Conservation (phyloP, 371 early-diverging fungal genomes). For the Catenaria anguillulae region DNA sequence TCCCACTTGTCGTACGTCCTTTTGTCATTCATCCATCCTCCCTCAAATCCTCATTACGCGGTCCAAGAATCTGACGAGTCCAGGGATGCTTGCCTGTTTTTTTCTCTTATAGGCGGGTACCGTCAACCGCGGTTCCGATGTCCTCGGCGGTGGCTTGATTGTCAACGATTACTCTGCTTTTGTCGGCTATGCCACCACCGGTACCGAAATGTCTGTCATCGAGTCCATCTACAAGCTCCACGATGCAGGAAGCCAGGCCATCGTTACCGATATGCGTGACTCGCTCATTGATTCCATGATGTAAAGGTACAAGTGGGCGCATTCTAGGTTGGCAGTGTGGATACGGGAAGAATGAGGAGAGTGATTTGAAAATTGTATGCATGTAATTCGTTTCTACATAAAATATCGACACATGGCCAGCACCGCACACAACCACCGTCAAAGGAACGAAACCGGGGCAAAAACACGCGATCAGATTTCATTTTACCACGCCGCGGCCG, state of each 20-base stretch:
- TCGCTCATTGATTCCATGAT: slow-evolving; percentile 61
- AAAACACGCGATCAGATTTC: no score
- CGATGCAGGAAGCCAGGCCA: slow-evolving; percentile 73
- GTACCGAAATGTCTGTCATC: slow-evolving; percentile 95
- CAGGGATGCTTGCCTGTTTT: neutral
- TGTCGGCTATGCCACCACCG: slow-evolving; percentile 94
- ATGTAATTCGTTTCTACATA: no score
- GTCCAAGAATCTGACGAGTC: no score
- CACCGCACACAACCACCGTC: no score
- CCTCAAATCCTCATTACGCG: neutral
- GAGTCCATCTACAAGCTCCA: slow-evolving; percentile 97
- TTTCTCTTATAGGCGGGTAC: slow-evolving; percentile 70
- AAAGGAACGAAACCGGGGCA: no score
- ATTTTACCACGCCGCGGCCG: no score
- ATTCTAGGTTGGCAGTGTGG: no score
- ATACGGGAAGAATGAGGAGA: no score
- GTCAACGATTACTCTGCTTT: slow-evolving; percentile 99
- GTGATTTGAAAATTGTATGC: no score
- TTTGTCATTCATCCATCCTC: neutral
- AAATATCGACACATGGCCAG: no score
- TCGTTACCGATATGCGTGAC: slow-evolving; percentile 87
- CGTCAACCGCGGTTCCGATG: slow-evolving; percentile 97
- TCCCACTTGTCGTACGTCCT: slow-evolving; percentile 72
- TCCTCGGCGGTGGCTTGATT: slow-evolving; percentile 95
- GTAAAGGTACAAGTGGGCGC: no score